A percentile compares a stretch with the other conserved stretches of the same genome.
phyloP scores from a whole-genome alignment of 2,329 filamentous ascomycete species.

The Hypomyces perniciosus region DNA sequence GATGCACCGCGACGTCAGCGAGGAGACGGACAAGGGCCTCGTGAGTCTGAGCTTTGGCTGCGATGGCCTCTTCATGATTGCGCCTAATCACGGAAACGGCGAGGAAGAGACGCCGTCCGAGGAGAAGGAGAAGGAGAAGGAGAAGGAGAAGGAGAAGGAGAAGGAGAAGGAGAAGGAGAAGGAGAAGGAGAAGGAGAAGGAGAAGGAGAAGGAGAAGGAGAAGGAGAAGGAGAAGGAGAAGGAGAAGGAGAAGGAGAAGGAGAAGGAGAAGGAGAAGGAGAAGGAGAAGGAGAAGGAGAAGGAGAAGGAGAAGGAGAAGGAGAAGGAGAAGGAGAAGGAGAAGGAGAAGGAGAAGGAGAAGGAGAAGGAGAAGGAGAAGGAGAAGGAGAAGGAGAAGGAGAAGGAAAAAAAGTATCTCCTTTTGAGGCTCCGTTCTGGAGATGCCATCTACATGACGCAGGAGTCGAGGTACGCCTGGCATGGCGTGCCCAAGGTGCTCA shows the following conservation, averaged over 20 bases:
- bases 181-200: slow-evolving; percentile 15
- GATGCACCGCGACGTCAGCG: slow-evolving; percentile 90
- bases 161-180: slow-evolving; percentile 15
- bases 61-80: slow-evolving; percentile 81
- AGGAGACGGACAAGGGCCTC: slow-evolving; percentile 70
- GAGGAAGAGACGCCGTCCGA: slow-evolving; percentile 1
- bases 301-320: slow-evolving; percentile 15
- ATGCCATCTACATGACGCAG: slow-evolving; percentile 84
- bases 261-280: neutral
- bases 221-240: slow-evolving; percentile 15
- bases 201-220: neutral
- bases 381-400: slow-evolving; percentile 10
- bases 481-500: slow-evolving; percentile 81
- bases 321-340: neutral
- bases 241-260: slow-evolving; percentile 15
- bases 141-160: slow-evolving; percentile 14
- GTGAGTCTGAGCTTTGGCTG: slow-evolving; percentile 87
- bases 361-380: slow-evolving; percentile 16
- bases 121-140: neutral
- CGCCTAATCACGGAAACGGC: slow-evolving; percentile 42
- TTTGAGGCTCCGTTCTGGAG: slow-evolving; percentile 71
- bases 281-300: slow-evolving; percentile 15
- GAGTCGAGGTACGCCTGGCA: slow-evolving; percentile 88
- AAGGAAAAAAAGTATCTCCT: slow-evolving; percentile 46
- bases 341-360: slow-evolving; percentile 15